Percentiles rank a stretch among this genome's conserved stretches.
Evolutionary conservation across 2,329 filamentous ascomycete species (phyloP).

Genomic region (Aspergillus ochraceus): DNA sequence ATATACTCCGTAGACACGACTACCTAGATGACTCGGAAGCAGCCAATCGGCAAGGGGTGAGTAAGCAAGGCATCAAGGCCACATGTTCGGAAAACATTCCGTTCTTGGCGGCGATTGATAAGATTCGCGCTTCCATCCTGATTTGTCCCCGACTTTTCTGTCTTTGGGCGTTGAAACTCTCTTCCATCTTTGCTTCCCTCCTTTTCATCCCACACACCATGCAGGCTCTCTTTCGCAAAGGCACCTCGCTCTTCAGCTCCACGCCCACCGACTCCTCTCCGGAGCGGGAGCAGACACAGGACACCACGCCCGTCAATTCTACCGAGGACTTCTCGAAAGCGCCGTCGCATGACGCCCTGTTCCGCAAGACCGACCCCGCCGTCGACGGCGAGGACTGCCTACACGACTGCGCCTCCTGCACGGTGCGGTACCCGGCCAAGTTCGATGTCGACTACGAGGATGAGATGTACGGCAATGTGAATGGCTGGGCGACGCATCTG

Average conservation of each 20-base stretch:
- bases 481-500: constrained; percentile 85
- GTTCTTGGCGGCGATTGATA: constrained; percentile 34
- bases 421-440: constrained; percentile 73
- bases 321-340: constrained; percentile 50
- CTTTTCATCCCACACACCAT: constrained; percentile 21
- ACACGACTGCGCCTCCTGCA: constrained; percentile 81
- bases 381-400: constrained; percentile 86
- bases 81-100: constrained; percentile 12
- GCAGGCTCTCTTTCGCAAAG: constrained; percentile 37
- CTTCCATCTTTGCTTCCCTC: neutral
- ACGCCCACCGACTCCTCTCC: constrained; percentile 25
- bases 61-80: neutral
- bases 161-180: too few species aligned
- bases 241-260: constrained; percentile 34
- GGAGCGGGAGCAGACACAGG: neutral
- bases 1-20: neutral
- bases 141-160: neutral
- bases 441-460: constrained; percentile 73
- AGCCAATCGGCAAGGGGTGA: neutral
- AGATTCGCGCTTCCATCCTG: constrained; percentile 21
- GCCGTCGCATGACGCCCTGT: constrained; percentile 57
- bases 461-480: constrained; percentile 78
- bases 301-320: constrained; percentile 2
- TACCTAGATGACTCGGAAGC: too few species aligned
- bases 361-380: constrained; percentile 70